phyloP scores from a whole-genome alignment of 441 rosid species.

The Pelargonium cotyledonis region DNA sequence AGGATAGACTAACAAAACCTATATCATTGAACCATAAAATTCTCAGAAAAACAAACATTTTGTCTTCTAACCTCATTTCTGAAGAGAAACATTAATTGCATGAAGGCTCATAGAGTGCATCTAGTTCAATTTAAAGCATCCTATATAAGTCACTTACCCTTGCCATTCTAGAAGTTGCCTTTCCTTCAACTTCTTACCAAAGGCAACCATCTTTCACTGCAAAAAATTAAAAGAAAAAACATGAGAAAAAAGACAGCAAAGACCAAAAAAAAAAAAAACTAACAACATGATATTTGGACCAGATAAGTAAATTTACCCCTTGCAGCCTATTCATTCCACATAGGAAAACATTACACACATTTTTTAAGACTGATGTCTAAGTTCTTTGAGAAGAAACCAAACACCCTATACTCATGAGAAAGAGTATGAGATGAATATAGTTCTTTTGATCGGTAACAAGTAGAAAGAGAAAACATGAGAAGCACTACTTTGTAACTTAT shows the following conservation, averaged over 20 bases:
- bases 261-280: not conserved
- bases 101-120: not conserved
- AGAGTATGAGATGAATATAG: not conserved
- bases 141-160: constrained; percentile 39
- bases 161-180: constrained; percentile 88
- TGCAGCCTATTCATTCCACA: not conserved
- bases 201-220: constrained; percentile 79
- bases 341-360: not conserved
- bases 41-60: not conserved
- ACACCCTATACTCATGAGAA: not conserved
- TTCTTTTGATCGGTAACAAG: not conserved
- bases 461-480: not conserved
- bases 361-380: not conserved
- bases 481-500: not conserved
- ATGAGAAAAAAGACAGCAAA: constrained; percentile 6
- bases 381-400: not conserved
- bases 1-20: not conserved
- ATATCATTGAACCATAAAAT: not conserved
- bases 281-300: not conserved
- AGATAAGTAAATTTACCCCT: not conserved
- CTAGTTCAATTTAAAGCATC: not conserved
- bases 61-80: not conserved
- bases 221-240: constrained; percentile 8
- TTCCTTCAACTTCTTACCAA: constrained; percentile 89
- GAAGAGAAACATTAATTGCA: not conserved